phyloP scores from a whole-genome alignment of 192 early-diverging fungal species.

The Umbelopsis sp. region DNA sequence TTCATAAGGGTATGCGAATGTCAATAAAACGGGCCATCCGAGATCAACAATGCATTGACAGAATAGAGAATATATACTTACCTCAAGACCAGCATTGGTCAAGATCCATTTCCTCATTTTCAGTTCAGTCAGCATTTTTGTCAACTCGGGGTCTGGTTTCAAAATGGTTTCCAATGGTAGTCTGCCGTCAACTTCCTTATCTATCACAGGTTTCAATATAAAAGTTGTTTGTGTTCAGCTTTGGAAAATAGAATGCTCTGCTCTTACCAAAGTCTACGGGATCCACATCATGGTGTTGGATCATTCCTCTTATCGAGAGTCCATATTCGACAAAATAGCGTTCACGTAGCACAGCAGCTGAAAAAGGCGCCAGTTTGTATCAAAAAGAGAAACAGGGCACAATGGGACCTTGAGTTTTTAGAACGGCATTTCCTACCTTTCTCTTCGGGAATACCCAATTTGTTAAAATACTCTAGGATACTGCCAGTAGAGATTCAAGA shows the following conservation, averaged over 20 bases:
- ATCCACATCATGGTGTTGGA: constrained; percentile 71
- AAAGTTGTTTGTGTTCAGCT: background rate
- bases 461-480: constrained; percentile 63
- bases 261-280: constrained; percentile 60
- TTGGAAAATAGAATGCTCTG: background rate
- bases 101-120: constrained; percentile 73
- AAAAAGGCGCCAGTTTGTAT: background rate
- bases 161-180: constrained; percentile 69
- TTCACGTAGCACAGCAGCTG: constrained; percentile 50
- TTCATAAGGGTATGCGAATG: constrained; percentile 23
- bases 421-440: constrained; percentile 38
- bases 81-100: constrained; percentile 73
- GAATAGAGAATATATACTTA: constrained; percentile 32
- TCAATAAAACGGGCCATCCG: background rate
- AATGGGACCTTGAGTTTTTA: background rate
- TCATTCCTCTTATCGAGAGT: constrained; percentile 69
- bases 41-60: background rate
- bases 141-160: constrained; percentile 59
- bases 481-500: constrained; percentile 15
- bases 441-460: constrained; percentile 57
- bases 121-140: constrained; percentile 58
- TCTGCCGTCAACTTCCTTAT: constrained; percentile 65
- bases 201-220: constrained; percentile 27
- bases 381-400: background rate
- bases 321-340: constrained; percentile 74